A percentile compares a stretch with the other conserved stretches of the same genome.
phyloP scores from a whole-genome alignment of 148 eudicot genomes.

The Silene conica region DNA sequence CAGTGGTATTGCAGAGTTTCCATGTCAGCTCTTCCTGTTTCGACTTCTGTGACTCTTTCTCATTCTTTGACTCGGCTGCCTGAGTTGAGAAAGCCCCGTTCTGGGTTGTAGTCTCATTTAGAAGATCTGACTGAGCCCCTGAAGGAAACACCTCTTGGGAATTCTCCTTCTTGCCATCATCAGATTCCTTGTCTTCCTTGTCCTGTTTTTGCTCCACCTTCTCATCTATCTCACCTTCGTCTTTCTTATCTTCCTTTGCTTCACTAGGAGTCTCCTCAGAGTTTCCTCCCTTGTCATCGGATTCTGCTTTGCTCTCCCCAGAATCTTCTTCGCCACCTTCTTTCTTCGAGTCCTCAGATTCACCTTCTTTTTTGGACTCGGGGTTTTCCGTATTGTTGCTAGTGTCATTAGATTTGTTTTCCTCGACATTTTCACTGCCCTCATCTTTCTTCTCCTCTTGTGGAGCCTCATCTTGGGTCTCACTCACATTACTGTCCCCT shows the following conservation, averaged over 20 bases:
- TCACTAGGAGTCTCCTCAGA: constrained; percentile 24
- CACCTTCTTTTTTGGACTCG: constrained; percentile 43
- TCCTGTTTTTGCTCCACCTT: constrained; percentile 34
- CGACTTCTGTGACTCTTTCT: constrained; percentile 50
- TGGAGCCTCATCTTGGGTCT: constrained; percentile 26
- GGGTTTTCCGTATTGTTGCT: constrained; percentile 30
- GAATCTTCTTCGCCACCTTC: constrained; percentile 32
- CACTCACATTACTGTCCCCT: constrained; percentile 40
- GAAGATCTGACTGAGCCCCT: constrained; percentile 75
- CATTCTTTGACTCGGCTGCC: constrained; percentile 72
- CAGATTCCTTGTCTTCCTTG: constrained; percentile 36
- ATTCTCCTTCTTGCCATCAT: constrained; percentile 37
- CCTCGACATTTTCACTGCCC: constrained; percentile 24
- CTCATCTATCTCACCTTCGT: constrained; percentile 36
- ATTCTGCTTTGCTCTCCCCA: constrained; percentile 25
- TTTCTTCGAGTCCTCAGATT: constrained; percentile 32
- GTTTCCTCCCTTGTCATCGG: constrained; percentile 22
- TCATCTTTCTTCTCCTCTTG: constrained; percentile 31
- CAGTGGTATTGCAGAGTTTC: constrained; percentile 73
- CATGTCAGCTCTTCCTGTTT: constrained; percentile 37
- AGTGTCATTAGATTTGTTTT: constrained; percentile 24
- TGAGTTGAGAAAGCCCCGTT: constrained; percentile 73
- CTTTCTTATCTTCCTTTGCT: constrained; percentile 7
- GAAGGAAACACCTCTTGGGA: constrained; percentile 57
- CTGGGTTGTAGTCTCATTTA: constrained; percentile 65